Evolutionary conservation across 2,329 filamentous ascomycete species (phyloP).

Genomic region (Aureobasidium sp.): DNA sequence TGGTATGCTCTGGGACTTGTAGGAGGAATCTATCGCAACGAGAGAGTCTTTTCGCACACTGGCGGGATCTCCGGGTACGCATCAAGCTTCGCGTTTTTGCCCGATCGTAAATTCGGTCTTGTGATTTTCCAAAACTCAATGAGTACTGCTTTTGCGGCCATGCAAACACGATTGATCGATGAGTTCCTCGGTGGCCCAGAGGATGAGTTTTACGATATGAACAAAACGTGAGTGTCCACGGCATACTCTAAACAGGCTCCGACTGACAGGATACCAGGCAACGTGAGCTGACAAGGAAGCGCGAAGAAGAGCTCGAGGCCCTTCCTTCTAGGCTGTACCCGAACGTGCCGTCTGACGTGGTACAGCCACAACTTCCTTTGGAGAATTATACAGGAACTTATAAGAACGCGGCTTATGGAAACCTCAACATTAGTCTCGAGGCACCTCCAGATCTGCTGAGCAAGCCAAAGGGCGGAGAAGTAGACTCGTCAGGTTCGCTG

Average conservation of each 20-base stretch:
- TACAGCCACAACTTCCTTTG: slow-evolving; percentile 13
- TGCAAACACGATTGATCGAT: slow-evolving; percentile 16
- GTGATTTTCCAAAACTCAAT: slow-evolving; percentile 26
- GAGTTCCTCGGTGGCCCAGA: slow-evolving; percentile 15
- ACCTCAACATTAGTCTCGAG: slow-evolving; percentile 8
- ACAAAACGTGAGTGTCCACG: slow-evolving; percentile 13
- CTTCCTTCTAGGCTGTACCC: slow-evolving; percentile 15
- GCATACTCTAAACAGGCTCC: not conserved
- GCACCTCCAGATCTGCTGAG: not conserved
- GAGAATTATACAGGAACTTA: slow-evolving; percentile 17
- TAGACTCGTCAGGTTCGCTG: not conserved
- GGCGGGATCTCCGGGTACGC: slow-evolving; percentile 43
- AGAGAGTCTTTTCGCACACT: slow-evolving; percentile 37
- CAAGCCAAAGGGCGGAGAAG: not conserved
- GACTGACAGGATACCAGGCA: slow-evolving; percentile 9
- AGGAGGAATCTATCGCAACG: slow-evolving; percentile 36
- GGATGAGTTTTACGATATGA: slow-evolving; percentile 12
- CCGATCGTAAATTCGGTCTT: slow-evolving; percentile 38
- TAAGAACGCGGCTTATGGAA: slow-evolving; percentile 15
- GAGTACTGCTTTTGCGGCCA: slow-evolving; percentile 9
- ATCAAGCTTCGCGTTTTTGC: slow-evolving; percentile 40
- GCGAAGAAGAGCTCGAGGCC: not conserved
- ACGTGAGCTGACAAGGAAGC: not conserved
- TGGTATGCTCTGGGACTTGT: slow-evolving; percentile 39
- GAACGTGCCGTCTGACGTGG: not conserved